phyloP scores from a whole-genome alignment of 305 asterid genomes.

The Ilex paraguariensis region DNA sequence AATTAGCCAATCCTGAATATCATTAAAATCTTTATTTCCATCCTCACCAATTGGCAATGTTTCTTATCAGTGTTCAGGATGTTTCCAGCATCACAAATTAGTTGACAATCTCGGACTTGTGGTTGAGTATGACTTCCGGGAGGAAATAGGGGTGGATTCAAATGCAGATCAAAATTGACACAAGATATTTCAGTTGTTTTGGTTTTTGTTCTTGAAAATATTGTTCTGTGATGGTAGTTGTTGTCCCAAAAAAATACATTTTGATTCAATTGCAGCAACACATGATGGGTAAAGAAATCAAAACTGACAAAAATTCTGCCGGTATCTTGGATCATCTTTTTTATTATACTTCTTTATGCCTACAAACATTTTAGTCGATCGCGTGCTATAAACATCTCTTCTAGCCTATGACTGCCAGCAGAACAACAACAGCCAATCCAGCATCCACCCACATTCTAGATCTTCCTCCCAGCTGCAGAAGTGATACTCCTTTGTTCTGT shows the following conservation, averaged over 20 bases:
- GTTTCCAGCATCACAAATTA: slow-evolving; percentile 79
- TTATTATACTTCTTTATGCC: neutral
- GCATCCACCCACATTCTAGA: slow-evolving; percentile 40
- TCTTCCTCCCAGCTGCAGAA: slow-evolving; percentile 43
- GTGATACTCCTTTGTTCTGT: slow-evolving; percentile 65
- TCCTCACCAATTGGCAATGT: slow-evolving; percentile 7
- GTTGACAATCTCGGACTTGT: slow-evolving; percentile 96
- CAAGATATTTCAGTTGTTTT: neutral
- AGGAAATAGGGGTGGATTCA: slow-evolving; percentile 43
- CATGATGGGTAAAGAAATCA: neutral
- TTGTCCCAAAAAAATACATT: neutral
- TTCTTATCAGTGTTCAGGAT: slow-evolving; percentile 78
- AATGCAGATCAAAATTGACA: slow-evolving; percentile 35
- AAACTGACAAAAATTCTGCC: no score
- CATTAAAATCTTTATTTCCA: neutral
- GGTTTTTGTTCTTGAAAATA: neutral
- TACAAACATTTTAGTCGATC: no score
- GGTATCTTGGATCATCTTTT: neutral
- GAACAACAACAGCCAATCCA: slow-evolving; percentile 47
- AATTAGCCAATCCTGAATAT: slow-evolving; percentile 2
- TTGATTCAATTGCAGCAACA: no score
- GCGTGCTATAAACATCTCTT: neutral
- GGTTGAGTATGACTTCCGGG: slow-evolving; percentile 68
- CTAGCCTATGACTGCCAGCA: slow-evolving; percentile 42
- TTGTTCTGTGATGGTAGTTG: neutral